Conservation (phyloP, 495 filamentous ascomycete species). For the Friedmanniomyces endolithicus region DNA sequence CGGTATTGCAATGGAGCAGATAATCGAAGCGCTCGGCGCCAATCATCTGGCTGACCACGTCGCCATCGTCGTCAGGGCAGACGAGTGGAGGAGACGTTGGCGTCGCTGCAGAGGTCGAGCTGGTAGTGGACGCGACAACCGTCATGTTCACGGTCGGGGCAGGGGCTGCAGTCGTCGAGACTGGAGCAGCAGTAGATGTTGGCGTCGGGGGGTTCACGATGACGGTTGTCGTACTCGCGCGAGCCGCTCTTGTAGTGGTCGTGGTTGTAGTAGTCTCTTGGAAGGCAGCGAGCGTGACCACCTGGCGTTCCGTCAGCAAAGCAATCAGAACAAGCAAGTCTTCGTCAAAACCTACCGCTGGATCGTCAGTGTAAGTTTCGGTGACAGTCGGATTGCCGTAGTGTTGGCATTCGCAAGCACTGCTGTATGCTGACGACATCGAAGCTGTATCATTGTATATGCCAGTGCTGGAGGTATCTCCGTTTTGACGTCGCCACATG, state of each 20-base stretch:
- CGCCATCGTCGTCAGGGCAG: slow-evolving; percentile 21
- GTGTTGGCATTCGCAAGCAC: slow-evolving; percentile 15
- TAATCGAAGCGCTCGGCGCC: slow-evolving; percentile 20
- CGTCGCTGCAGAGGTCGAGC: background rate
- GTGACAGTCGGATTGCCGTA: slow-evolving; percentile 12
- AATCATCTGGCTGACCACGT: slow-evolving; percentile 14
- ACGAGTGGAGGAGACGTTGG: slow-evolving; percentile 17
- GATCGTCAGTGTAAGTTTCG: slow-evolving; percentile 15
- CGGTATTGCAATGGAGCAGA: slow-evolving; percentile 18
- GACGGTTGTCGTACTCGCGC: background rate
- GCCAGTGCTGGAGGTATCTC: background rate
- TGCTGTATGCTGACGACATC: slow-evolving; percentile 6
- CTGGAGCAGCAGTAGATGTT: background rate
- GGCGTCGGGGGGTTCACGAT: background rate
- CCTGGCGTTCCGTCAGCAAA: background rate
- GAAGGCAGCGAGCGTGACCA: background rate
- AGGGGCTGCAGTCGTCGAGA: background rate
- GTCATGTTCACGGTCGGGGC: background rate
- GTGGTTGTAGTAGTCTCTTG: background rate
- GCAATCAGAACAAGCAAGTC: background rate
- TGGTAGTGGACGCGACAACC: background rate
- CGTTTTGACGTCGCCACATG: slow-evolving; percentile 5
- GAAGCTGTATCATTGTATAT: background rate
- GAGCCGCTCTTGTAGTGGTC: background rate
- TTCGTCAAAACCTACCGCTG: background rate